Evolutionary conservation across 768 basidiomycete species (phyloP).

Genomic region (Naganishia friedmannii): DNA sequence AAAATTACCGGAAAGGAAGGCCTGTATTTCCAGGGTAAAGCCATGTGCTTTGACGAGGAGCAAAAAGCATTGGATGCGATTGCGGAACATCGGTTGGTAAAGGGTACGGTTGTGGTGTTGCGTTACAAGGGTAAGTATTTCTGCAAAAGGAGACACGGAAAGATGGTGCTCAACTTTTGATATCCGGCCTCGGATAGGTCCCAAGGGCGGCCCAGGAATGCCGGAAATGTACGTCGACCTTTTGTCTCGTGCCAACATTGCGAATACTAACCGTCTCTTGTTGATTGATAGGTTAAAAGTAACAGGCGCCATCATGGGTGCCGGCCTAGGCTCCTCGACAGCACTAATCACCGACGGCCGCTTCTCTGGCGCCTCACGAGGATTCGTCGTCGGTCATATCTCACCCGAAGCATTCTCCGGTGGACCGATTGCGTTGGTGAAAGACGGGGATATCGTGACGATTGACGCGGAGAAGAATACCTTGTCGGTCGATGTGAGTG

Average conservation of each 20-base stretch:
- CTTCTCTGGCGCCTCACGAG: conserved; percentile 76
- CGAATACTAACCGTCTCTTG: background rate
- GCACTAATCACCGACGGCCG: conserved; percentile 85
- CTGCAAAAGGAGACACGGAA: background rate
- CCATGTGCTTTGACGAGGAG: conserved; percentile 36
- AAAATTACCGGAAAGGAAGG: conserved; percentile 98
- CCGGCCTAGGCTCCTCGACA: conserved; percentile 69
- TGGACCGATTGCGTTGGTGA: conserved; percentile 80
- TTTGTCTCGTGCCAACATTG: background rate
- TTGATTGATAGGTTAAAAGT: conserved; percentile 52
- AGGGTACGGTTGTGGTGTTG: conserved; percentile 55
- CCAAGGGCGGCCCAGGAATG: conserved; percentile 89
- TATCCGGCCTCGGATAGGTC: no score
- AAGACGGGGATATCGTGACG: conserved; percentile 66
- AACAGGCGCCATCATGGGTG: conserved; percentile 75
- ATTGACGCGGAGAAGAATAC: conserved; percentile 86
- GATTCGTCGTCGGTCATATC: conserved; percentile 66
- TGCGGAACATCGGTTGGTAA: conserved; percentile 68
- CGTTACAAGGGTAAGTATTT: conserved; percentile 21
- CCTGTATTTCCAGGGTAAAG: conserved; percentile 59
- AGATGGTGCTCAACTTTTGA: background rate
- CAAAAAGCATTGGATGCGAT: conserved; percentile 55
- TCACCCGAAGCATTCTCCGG: conserved; percentile 35
- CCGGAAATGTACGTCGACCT: conserved; percentile 61
- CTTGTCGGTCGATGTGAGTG: conserved; percentile 68